A percentile compares a stretch with the other conserved stretches of the same genome.
These are phyloP conservation scores for Fusarium torulosum DNA, from an alignment of 2,329 filamentous ascomycete species.

Conservation along the genomic window DNA sequence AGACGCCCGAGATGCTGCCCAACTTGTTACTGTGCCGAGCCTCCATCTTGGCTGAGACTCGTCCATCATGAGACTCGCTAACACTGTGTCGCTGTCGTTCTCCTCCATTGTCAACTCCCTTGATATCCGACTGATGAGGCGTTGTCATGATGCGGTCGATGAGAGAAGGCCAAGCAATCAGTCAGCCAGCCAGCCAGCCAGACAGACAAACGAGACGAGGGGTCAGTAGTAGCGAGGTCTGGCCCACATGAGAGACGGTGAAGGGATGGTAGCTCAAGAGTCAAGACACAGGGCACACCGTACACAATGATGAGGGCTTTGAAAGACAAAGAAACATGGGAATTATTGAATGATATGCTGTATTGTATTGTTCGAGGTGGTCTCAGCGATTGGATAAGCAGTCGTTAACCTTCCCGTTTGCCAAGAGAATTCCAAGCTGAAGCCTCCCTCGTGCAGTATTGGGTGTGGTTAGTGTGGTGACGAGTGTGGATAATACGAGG, in stretches of 20 bases:
- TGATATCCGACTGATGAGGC: slow-evolving; percentile 35
- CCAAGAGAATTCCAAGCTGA: slow-evolving; percentile 32
- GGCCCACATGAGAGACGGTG: slow-evolving; percentile 29
- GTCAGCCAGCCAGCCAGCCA: slow-evolving; percentile 11
- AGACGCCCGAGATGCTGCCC: slow-evolving; percentile 82
- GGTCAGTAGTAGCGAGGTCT: slow-evolving; percentile 28
- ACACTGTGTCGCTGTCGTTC: slow-evolving; percentile 14
- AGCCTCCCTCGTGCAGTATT: slow-evolving; percentile 30
- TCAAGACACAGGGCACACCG: slow-evolving; percentile 9
- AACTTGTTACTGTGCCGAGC: slow-evolving; percentile 69
- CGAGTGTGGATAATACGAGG: slow-evolving; percentile 38
- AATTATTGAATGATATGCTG: slow-evolving; percentile 30
- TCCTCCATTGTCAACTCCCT: slow-evolving; percentile 26
- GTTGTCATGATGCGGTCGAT: slow-evolving; percentile 38
- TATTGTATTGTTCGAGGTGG: slow-evolving; percentile 10
- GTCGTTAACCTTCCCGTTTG: slow-evolving; percentile 23
- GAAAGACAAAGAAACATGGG: slow-evolving; percentile 9
- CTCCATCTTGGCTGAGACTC: slow-evolving; percentile 50
- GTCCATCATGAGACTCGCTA: slow-evolving; percentile 24
- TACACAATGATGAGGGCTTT: slow-evolving; percentile 14
- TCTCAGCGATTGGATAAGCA: slow-evolving; percentile 22
- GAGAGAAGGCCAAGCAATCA: slow-evolving; percentile 18
- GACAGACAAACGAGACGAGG: slow-evolving; percentile 25
- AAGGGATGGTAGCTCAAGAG: slow-evolving; percentile 8
- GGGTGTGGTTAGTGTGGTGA: slow-evolving; percentile 38